Evolutionary conservation across 768 basidiomycete genomes (phyloP), one percentile per base, ranked within the genome.

Genomic region (Boletales sp.): DNA sequence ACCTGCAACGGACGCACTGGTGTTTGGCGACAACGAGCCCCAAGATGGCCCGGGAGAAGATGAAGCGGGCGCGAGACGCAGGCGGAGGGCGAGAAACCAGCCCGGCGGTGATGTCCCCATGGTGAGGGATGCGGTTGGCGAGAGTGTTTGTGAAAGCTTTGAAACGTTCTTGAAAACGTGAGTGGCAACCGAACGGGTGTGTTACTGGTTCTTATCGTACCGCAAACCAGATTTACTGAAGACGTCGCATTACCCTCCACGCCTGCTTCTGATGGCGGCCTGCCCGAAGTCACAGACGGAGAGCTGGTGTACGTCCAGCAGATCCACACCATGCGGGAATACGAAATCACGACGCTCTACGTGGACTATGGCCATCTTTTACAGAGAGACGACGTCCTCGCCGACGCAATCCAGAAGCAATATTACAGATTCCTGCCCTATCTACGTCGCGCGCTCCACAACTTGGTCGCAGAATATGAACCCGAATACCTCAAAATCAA

Each of bases 341-440:
- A 90, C 66, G 88, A 94, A 64, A 77, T 96, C 46, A 91, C 92
- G 9, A 98, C 95, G 0, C 86, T 99, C 64, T 99, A 97, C 64
- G 87, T 99, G 69, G 94, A 98, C 73, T 98, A 87, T 53, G 81
- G 83, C 10, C 94, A 99, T 66, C 78, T 98, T 33, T 79, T 96
- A 25, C 83, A 87, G 64, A 80, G 84, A 47, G 94, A 98, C 65
- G 94, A 96, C 55, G 86, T 94, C 6, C 86, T 98, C 17, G 94
- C 95, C 0, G 83, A 90, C 56, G 95, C 95, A 2, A 91, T 99
- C 51, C 86, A 89, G 57, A 88, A 84, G 54, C 92, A 96, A 65
- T 98, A 99, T 66, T 98, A 98, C 66, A 85, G 96, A 61, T 98
- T 98, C 71, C 74, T 98, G 2, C 95, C 95, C 0, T 99, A 90